Base-by-base conservation (phyloP, 768 basidiomycete species). In the Auriscalpium vulgare region DNA sequence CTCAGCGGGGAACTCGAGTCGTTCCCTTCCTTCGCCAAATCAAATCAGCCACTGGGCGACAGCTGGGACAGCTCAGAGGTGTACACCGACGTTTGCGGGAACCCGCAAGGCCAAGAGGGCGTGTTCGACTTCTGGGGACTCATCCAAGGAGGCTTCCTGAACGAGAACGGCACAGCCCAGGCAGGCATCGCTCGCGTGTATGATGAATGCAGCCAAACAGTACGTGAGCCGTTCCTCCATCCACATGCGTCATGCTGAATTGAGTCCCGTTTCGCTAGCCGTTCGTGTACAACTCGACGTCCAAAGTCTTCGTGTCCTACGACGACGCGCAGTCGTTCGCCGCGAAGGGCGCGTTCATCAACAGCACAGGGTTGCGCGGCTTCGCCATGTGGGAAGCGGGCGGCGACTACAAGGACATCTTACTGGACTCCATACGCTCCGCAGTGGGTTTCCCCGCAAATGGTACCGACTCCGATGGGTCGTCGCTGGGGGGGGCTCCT, bases 301-400 rank as follows among this genome's bases (percentile, higher is more conserved):
- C 74, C 0, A 71, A 81, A 47, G 68, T 81, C 53, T 74, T 83
- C 72, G 74, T 89, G 37, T 79, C 87, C 1, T 90, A 79, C 62
- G 88, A 90, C 57, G 71, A 86, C 61, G 64, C 80, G 0, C 63
- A 72, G 53, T 85, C 87, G 0, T 85, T 84, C 59, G 68, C 63
- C 10, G 75, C 73, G 51, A 88, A 88, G 70, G 87, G 86, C 8
- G 61, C 65, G 3, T 88, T 76, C 65, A 84, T 88, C 62, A 74
- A 75, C 50, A 56, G 67, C 13, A 67, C 68, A 10, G 78, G 78
- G 7, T 68, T 90, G n/a, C 72, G 70, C 56, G 88, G 87, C 4
- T 88, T 88, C 66, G 71, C 81, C 1, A 79, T 85, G 69, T 88
- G 86, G 86, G 83, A 88, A 65, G 78, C 83, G 47, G 84, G 79